Base-by-base conservation (phyloP, 805 yeast species). In the Kazachstania psychrophila region DNA sequence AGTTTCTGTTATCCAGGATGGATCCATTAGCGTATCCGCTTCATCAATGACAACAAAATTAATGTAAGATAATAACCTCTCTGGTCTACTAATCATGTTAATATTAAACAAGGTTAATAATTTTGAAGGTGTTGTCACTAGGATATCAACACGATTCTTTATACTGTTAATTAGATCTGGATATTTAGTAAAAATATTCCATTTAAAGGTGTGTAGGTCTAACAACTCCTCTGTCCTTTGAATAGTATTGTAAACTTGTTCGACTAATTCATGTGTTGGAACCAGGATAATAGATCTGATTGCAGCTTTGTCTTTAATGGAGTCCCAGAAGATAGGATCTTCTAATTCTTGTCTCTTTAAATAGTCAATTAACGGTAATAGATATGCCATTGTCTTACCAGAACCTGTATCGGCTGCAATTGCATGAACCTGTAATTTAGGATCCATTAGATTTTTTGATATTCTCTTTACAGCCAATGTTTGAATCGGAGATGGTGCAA, bases 391-490 rank as follows among this genome's bases (percentile, higher is more conserved):
- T 0, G 98, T 89, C 54, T 89, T 89, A 7, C 98, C 98, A 0
- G 95, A 81, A 0, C 98, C 98, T 0, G 98, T 89, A 56, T 92
- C 97, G 3, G 96, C 95, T 0, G 97, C 96, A 37, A 89, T 59
- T 2, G 92, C 75, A 64, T 75, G 85, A 1, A 79, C 70, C 45
- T 77, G 75, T 33, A 77, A 49, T 40, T 67, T 61, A 6, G 55
- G 56, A 18, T 58, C 59, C 61, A 58, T 58, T 12, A 64, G 40
- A 7, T 45, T 39, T 30, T 53, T 49, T 2, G 64, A 48, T 16
- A 64, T 40, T 19, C 48, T 50, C 38, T 61, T 64, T 28, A 84
- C 72, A 5, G 92, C 79, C 5, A 88, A 79, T 4, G 74, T 68
- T 60, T 89, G 98, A 29, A 89, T 82, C 2, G 92, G 85, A 0